phyloP scores from a whole-genome alignment of 169 alveolate genomes.

The Plasmodium sp. region DNA sequence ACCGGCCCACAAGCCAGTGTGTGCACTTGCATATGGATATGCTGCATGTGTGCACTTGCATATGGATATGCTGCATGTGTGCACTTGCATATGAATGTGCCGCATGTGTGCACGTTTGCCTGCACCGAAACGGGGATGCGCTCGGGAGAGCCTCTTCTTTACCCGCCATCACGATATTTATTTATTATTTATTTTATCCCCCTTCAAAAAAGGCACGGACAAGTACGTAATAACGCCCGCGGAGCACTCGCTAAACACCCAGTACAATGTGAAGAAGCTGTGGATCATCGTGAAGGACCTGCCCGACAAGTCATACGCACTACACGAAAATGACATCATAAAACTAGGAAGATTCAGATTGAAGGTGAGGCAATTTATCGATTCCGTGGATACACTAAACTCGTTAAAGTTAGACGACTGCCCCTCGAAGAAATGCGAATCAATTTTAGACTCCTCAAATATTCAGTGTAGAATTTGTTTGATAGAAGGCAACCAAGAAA shows the following conservation, averaged over 20 bases:
- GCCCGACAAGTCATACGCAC: conserved; percentile 85
- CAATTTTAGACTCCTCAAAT: conserved; percentile 37
- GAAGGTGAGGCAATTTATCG: conserved; percentile 90
- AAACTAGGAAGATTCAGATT: conserved; percentile 95
- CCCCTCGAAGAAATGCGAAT: conserved; percentile 58
- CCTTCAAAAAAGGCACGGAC: background rate
- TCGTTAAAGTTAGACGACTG: conserved; percentile 46
- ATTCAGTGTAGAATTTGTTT: conserved; percentile 94
- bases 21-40: background rate
- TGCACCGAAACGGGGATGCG: background rate
- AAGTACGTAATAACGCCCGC: conserved; percentile 84
- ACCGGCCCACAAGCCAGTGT: background rate
- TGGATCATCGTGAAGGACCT: conserved; percentile 93
- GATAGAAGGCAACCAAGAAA: conserved; percentile 90
- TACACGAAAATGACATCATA: conserved; percentile 93
- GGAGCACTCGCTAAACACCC: conserved; percentile 76
- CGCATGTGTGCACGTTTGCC: background rate
- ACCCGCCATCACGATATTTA: background rate
- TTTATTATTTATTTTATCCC: background rate
- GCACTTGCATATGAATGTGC: background rate
- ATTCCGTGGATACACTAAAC: conserved; percentile 59
- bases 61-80: background rate
- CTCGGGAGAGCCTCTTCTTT: background rate
- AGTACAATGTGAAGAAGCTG: conserved; percentile 87
- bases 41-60: background rate